A percentile compares a stretch with the other conserved stretches of the same genome.
phyloP scores from a whole-genome alignment of 1,284 basidiomycete species.

The Moniliophthora roreri region DNA sequence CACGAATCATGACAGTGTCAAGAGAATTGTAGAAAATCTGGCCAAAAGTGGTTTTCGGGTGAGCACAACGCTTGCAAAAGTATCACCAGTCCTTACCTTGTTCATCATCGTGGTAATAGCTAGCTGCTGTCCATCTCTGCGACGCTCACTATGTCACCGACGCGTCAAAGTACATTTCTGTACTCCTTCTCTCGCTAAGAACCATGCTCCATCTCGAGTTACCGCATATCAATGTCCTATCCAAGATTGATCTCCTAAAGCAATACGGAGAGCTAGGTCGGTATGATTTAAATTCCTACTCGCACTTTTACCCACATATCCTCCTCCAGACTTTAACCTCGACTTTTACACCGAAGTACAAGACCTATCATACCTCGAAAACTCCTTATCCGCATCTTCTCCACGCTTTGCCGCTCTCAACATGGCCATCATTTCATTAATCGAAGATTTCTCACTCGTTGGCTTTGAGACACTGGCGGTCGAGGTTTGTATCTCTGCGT shows the following conservation, averaged over 20 bases:
- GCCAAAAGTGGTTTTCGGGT: constrained; percentile 85
- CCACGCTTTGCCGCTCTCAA: constrained; percentile 80
- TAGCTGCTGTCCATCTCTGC: constrained; percentile 93
- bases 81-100: constrained; percentile 16
- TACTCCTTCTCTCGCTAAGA: constrained; percentile 88
- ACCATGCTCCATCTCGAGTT: constrained; percentile 99
- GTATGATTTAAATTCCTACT: constrained; percentile 9
- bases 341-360: constrained; percentile 99
- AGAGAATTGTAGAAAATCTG: constrained; percentile 73
- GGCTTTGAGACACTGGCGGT: constrained; percentile 97
- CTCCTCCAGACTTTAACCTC: constrained; percentile 84
- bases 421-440: constrained; percentile 85
- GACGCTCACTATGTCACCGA: constrained; percentile 98
- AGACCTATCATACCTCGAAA: constrained; percentile 89
- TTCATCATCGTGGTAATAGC: constrained; percentile 42
- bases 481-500: constrained; percentile 79
- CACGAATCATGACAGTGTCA: constrained; percentile 92
- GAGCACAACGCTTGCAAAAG: constrained; percentile 36
- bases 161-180: constrained; percentile 91
- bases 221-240: constrained; percentile 96
- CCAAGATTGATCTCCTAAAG: constrained; percentile 89
- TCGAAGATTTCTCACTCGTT: constrained; percentile 94
- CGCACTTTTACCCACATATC: constrained; percentile 11
- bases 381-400: constrained; percentile 64
- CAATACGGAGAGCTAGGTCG: constrained; percentile 89